A percentile compares a stretch with the other conserved stretches of the same genome.
Evolutionary conservation across 129 eudicot species (phyloP).

Genomic region (Pittosporum tobira): DNA sequence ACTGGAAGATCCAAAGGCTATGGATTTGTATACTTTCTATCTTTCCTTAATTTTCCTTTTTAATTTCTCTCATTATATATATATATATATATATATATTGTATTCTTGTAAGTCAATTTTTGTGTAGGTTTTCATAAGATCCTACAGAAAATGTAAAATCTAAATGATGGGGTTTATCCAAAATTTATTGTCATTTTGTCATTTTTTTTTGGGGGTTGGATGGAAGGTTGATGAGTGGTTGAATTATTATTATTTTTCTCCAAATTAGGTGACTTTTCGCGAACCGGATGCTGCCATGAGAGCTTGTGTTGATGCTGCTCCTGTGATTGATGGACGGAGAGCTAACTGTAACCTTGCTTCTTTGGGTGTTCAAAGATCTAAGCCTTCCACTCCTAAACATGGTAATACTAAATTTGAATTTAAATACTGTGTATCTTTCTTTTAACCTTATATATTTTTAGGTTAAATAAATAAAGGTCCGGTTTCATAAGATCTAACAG

Average conservation of each 20-base stretch:
- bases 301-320: conserved; percentile 85
- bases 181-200: not conserved
- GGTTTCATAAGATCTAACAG: not conserved
- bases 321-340: conserved; percentile 91
- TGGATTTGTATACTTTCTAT: conserved; percentile 61
- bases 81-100: not conserved
- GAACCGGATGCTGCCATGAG: conserved; percentile 94
- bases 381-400: conserved; percentile 83
- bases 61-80: not conserved
- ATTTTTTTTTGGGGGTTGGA: not conserved
- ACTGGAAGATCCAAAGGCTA: conserved; percentile 97
- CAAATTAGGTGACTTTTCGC: conserved; percentile 74
- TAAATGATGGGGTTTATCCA: not conserved
- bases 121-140: not conserved
- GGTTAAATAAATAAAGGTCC: not conserved
- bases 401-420: conserved; percentile 24
- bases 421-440: too few species aligned
- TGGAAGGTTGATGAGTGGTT: not conserved
- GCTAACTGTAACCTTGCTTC: conserved; percentile 97
- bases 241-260: not conserved
- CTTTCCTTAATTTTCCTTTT: not conserved
- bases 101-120: not conserved
- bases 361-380: conserved; percentile 93
- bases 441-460: too few species aligned
- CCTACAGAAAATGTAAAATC: conserved; percentile 8